Evolutionary conservation across 2,329 filamentous ascomycete species (phyloP).

Genomic region (Lachnellula willkommii): DNA sequence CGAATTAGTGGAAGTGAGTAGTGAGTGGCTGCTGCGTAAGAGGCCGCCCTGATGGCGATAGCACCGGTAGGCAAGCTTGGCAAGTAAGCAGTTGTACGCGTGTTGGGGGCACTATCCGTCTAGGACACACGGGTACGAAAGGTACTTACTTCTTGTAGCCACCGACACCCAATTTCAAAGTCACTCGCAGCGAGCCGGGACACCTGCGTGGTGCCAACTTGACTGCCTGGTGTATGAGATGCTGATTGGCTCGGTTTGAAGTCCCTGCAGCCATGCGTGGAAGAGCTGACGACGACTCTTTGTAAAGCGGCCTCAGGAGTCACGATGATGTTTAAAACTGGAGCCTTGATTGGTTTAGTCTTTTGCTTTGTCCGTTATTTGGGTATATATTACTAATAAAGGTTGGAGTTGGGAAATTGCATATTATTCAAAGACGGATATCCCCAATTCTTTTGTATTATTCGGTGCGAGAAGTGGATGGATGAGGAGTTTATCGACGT

Average conservation of each 20-base stretch:
- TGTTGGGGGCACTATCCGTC: not conserved
- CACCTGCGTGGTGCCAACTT: not conserved
- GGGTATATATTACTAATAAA: no score
- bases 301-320: not conserved
- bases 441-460: no score
- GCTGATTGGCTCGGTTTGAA: not conserved
- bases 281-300: conserved; percentile 7
- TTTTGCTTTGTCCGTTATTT: no score
- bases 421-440: no score
- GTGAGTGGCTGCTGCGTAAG: conserved; percentile 1
- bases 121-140: not conserved
- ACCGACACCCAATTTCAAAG: no score
- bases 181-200: not conserved
- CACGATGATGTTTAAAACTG: not conserved
- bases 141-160: no score
- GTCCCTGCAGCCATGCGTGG: conserved; percentile 1
- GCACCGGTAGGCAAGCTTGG: not conserved
- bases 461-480: no score
- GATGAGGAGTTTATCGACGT: no score
- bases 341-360: not conserved
- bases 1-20: no score
- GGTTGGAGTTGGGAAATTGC: no score
- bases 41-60: conserved; percentile 1
- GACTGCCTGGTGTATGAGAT: not conserved
- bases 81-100: not conserved